A percentile compares a stretch with the other conserved stretches of the same genome.
phyloP scores from a whole-genome alignment of 2,329 filamentous ascomycete species.

The Fusarium sp. region DNA sequence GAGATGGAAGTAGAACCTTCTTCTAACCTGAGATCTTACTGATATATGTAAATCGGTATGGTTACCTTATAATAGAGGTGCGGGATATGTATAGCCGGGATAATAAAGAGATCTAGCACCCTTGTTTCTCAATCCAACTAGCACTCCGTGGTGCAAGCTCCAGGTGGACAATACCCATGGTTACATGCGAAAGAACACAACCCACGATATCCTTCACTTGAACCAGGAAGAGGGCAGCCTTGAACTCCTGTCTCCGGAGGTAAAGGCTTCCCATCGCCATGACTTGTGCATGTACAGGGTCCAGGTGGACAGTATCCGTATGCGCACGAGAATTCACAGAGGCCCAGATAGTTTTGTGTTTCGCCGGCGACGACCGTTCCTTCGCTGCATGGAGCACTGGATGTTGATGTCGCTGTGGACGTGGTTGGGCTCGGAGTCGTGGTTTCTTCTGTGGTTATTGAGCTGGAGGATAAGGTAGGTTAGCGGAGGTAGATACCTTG shows the following conservation, averaged over 20 bases:
- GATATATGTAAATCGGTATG: no score
- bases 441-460: neutral
- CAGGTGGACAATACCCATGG: slow-evolving; percentile 14
- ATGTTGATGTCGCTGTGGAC: neutral
- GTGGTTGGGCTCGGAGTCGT: neutral
- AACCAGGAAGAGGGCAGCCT: slow-evolving; percentile 7
- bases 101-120: no score
- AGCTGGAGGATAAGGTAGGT: no score
- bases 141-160: slow-evolving; percentile 9
- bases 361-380: slow-evolving; percentile 20
- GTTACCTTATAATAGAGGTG: no score
- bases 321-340: slow-evolving; percentile 24
- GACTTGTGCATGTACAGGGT: slow-evolving; percentile 6
- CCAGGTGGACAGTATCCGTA: slow-evolving; percentile 29
- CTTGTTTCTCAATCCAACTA: neutral
- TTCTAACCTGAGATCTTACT: no score
- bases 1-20: no score
- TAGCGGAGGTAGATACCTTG: no score
- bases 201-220: slow-evolving; percentile 2
- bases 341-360: slow-evolving; percentile 17
- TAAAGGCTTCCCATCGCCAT: neutral
- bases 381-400: neutral
- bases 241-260: neutral
- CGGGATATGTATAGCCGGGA: no score
- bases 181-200: slow-evolving; percentile 26